Base-by-base conservation (phyloP, 805 yeast species). In the Diddensiella caesifluorescens region DNA sequence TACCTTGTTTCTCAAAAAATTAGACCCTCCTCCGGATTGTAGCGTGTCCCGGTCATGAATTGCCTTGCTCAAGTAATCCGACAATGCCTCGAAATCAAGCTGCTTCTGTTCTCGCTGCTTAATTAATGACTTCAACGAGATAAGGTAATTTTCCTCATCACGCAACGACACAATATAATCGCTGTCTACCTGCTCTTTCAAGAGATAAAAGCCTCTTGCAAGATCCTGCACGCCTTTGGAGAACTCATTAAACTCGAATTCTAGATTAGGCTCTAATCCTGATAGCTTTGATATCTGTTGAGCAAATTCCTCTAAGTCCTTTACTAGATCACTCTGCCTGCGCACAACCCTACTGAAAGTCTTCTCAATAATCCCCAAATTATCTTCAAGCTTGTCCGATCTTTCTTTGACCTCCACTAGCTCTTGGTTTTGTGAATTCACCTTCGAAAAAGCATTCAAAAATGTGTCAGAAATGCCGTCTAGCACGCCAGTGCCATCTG, bases 381-480 rank as follows among this genome's bases (percentile, higher is more conserved):
- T 89, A 49, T 86, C 95, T 56, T 87, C 92, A 42, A 90, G 66
- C 60, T 86, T 85, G 52, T 83, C 85, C 16, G 89, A 75, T 49
- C 83, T 77, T 53, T 87, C 95, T 50, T 77, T 79, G 31, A 90
- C 87, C 51, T 83, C 92, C 38, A 80, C 70, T 52, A 90, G 86
- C 55, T 86, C 96, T 34, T 82, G 77, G 20, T 67, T 61, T 53
- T 80, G 85, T 38, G 69, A 64, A 36, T 73, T 68, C 4, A 82
- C 80, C 37, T 85, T 80, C 42, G 90, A 82, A 56, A 90, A 86
- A n/a, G 95, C 95, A 57, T 90, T 90, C 82, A 90, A 83, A 32
- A 92, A 79, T 2, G 84, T 81, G 57, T 90, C 98, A 0, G 95
- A 80, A n/a, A 90, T 72, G 10, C 85, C 79, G 38, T 92, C 98